These are phyloP conservation scores for Umbelopsis vinacea DNA, from an alignment of 192 early-diverging fungal genomes.

Conservation along the genomic window DNA sequence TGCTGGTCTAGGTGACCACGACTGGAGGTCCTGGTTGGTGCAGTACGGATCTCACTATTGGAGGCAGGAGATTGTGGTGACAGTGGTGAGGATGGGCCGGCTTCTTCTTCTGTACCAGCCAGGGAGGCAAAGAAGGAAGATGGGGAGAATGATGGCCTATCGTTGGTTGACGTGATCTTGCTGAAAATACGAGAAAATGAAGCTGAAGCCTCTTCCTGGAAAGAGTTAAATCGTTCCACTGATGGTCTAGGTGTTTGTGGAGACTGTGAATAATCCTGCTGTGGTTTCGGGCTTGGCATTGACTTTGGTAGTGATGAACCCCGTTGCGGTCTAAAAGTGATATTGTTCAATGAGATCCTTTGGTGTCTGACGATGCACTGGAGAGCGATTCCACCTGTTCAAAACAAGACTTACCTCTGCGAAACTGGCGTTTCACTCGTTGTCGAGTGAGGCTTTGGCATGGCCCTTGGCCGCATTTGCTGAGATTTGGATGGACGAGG, in stretches of 20 bases:
- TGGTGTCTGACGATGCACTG: neutral
- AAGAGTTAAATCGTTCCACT: neutral
- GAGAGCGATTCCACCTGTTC: neutral
- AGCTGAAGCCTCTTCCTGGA: slow-evolving; percentile 1
- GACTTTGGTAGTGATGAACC: neutral
- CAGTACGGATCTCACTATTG: neutral
- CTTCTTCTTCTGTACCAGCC: slow-evolving; percentile 25
- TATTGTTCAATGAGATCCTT: neutral
- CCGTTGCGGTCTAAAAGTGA: neutral
- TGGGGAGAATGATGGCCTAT: slow-evolving; percentile 18
- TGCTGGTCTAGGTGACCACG: neutral
- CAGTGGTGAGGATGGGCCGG: neutral
- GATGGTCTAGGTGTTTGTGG: slow-evolving; percentile 4
- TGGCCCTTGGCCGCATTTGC: neutral
- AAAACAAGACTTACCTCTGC: neutral
- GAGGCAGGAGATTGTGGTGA: neutral
- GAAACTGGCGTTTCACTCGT: neutral
- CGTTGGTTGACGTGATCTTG: slow-evolving; percentile 10
- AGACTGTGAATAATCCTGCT: neutral
- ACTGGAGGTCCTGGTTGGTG: slow-evolving; percentile 4
- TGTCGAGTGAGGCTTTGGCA: neutral
- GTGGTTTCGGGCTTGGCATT: neutral
- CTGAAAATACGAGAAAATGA: slow-evolving; percentile 11
- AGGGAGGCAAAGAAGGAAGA: slow-evolving; percentile 31
- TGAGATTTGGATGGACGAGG: neutral